Evolutionary conservation across 768 basidiomycete genomes (phyloP), one percentile per base, ranked within the genome.

Genomic region (Melanogaster broomeanus): DNA sequence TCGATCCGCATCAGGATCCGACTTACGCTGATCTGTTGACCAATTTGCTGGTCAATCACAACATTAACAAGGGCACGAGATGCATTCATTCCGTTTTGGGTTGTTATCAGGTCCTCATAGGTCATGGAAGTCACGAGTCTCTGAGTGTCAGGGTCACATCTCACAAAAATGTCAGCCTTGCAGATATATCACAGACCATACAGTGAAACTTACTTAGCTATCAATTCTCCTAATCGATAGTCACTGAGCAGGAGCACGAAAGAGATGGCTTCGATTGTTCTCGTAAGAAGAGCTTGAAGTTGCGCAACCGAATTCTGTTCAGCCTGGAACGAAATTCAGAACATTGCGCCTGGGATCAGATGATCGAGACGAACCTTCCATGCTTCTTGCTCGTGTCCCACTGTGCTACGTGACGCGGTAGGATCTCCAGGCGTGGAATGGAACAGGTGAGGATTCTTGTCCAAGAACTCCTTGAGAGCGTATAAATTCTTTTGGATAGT

Each of bases 1-100:
- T 45, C 19, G 18, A 35, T 35, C 30, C 24, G 40, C 11, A 55
- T 30, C 15, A 22, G 19, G 33, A 25, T 48, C 18, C 45, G 45
- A 51, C 89, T 61, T 68, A 95, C 94, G 58, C 91, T 93, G 45
- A 94, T 90, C 65, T 98, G 94, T 65, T 96, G 93, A 19, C 91
- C 91, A 59, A 98, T 98, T 67, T 99, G 97, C 65, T 96, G 93
- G 68, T 99, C 92, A 59, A 99, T 98, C 58, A 99, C 83, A 28
- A 95, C 87, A 56, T 96, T 98, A 11, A 98, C 95, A 35, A 99
- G 73, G 12, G 87, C 87, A 57, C 92, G 81, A 9, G 97, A 96
- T 21, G 87, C 83, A n/a, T 85, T 86, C 59, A 93, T 83, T 34
- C 97, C 97, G 60, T 85, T 81, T 63, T 87, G 83, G 33, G 84